A percentile compares a stretch with the other conserved stretches of the same genome.
phyloP scores from a whole-genome alignment of 768 basidiomycete species.

The Clavulina sp. region DNA sequence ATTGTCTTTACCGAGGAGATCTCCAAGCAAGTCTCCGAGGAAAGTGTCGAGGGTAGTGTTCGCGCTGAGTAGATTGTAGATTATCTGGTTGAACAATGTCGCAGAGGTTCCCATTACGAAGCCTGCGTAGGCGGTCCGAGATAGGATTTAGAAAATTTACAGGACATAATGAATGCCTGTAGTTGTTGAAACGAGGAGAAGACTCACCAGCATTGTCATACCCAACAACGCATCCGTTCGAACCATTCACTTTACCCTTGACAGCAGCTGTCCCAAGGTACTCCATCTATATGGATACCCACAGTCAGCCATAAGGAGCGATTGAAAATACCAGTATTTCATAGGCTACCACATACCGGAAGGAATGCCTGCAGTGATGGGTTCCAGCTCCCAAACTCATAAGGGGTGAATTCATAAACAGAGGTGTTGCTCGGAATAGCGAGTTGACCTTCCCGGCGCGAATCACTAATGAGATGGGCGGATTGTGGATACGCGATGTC shows the following conservation, averaged over 20 bases:
- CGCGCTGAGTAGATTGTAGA: background rate
- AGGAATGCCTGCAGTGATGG: slow-evolving; percentile 10
- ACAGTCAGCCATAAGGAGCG: background rate
- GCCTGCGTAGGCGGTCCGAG: background rate
- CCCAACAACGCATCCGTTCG: slow-evolving; percentile 18
- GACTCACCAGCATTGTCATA: slow-evolving; percentile 15
- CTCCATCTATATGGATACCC: slow-evolving; percentile 18
- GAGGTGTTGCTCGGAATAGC: background rate
- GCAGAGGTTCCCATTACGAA: slow-evolving; percentile 21
- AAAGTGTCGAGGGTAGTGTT: background rate
- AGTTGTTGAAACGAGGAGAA: too few species aligned
- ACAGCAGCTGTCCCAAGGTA: slow-evolving; percentile 21
- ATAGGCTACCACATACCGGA: too few species aligned
- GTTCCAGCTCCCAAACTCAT: slow-evolving; percentile 15
- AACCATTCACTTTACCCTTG: slow-evolving; percentile 17
- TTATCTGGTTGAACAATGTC: background rate
- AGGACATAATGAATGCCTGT: too few species aligned
- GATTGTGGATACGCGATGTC: too few species aligned
- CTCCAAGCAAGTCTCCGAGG: background rate
- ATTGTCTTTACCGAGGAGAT: background rate
- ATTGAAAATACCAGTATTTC: too few species aligned
- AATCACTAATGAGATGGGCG: too few species aligned
- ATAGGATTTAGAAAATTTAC: background rate
- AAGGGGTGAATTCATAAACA: background rate
- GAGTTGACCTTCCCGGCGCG: too few species aligned